phyloP scores from a whole-genome alignment of 2,329 filamentous ascomycete species.

The Ascochyta rabiei region DNA sequence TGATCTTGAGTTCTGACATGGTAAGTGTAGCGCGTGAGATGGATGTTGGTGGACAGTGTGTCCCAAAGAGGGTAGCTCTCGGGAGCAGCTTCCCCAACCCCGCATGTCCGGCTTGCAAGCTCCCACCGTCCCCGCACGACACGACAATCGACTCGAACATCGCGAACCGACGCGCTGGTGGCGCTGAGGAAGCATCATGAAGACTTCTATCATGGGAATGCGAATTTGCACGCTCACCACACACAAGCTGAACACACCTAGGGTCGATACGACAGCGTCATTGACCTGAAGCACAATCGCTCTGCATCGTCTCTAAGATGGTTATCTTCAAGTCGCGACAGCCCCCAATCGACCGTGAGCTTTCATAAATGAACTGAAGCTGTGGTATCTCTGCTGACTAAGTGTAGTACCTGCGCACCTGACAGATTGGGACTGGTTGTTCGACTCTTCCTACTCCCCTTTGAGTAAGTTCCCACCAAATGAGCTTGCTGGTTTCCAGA shows the following conservation, averaged over 20 bases:
- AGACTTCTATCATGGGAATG: not conserved
- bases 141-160: conserved; percentile 36
- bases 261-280: not conserved
- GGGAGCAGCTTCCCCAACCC: conserved; percentile 21
- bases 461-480: conserved; percentile 48
- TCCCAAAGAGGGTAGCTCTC: conserved; percentile 15
- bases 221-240: not conserved
- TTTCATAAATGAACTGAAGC: not conserved
- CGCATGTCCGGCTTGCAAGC: conserved; percentile 17
- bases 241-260: not conserved
- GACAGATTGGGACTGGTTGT: conserved; percentile 67
- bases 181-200: conserved; percentile 26
- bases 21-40: not conserved
- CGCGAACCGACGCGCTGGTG: conserved; percentile 29
- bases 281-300: not conserved
- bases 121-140: conserved; percentile 36
- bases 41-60: not conserved
- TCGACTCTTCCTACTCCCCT: conserved; percentile 62
- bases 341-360: conserved; percentile 50
- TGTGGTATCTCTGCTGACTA: not conserved
- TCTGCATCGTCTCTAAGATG: conserved; percentile 30
- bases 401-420: conserved; percentile 58
- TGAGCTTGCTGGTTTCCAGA: conserved; percentile 60
- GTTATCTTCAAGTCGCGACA: conserved; percentile 52
- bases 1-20: conserved; percentile 38